A percentile compares a stretch with the other conserved stretches of the same genome.
These are phyloP conservation scores for Davidsoniella eucalypti DNA, from an alignment of 2,329 filamentous ascomycete genomes.

Conservation along the genomic window DNA sequence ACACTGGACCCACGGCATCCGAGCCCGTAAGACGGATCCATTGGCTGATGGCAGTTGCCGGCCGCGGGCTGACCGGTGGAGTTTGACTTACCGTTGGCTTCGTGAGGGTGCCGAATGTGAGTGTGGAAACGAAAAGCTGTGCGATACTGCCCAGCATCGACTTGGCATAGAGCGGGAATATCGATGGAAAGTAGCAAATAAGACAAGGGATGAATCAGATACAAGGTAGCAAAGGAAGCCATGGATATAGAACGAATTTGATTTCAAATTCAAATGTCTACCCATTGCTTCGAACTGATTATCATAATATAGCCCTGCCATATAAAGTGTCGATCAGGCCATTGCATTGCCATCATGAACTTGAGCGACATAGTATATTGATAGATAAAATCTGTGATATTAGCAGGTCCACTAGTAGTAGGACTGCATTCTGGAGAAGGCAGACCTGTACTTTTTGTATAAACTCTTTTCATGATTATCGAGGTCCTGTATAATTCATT, in stretches of 20 bases:
- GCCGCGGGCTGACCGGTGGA: slow-evolving; percentile 27
- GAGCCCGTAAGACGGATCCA: slow-evolving; percentile 34
- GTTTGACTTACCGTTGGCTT: slow-evolving; percentile 38
- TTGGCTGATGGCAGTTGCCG: slow-evolving; percentile 27
- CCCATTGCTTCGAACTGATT: background rate
- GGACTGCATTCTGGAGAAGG: no score
- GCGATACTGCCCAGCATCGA: slow-evolving; percentile 33
- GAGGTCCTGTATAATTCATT: no score
- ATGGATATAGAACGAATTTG: background rate
- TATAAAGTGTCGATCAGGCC: no score
- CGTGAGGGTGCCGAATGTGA: slow-evolving; percentile 29
- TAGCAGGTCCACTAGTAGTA: no score
- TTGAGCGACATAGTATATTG: no score
- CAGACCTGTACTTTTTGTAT: no score
- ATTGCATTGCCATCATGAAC: no score
- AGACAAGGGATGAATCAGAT: background rate
- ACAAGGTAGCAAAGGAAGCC: background rate
- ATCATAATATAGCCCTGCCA: no score
- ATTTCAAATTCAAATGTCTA: background rate
- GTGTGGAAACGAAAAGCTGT: slow-evolving; percentile 32
- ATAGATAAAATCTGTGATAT: no score
- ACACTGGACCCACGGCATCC: slow-evolving; percentile 40
- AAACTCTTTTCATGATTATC: no score
- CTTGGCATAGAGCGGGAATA: slow-evolving; percentile 33
- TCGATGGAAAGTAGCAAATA: slow-evolving; percentile 24